A percentile compares a stretch with the other conserved stretches of the same genome.
phyloP scores from a whole-genome alignment of 2,329 filamentous ascomycete genomes.

The Cryphonectria radicalis region DNA sequence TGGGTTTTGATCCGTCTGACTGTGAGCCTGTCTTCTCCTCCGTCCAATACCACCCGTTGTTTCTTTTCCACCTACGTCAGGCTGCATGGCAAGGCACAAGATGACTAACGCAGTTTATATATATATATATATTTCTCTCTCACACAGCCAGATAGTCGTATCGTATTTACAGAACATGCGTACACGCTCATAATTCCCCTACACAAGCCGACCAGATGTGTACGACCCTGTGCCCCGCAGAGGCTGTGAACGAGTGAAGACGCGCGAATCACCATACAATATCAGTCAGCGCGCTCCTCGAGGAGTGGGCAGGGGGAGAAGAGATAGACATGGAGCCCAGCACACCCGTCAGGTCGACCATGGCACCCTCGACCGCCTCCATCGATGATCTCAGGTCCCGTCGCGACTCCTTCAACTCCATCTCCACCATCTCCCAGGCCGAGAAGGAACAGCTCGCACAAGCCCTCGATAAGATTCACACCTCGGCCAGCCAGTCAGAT shows the following conservation, averaged over 20 bases:
- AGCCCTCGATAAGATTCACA: slow-evolving; percentile 86
- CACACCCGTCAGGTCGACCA: slow-evolving; percentile 30
- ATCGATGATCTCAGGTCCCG: slow-evolving; percentile 40
- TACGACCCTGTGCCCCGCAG: slow-evolving; percentile 10
- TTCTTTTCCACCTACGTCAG: slow-evolving; percentile 4
- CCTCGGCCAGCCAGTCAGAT: slow-evolving; percentile 81
- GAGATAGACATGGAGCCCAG: slow-evolving; percentile 26
- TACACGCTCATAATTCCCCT: slow-evolving; percentile 6
- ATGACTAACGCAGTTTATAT: neutral
- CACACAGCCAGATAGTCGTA: neutral
- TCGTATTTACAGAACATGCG: slow-evolving; percentile 20
- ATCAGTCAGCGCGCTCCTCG: neutral
- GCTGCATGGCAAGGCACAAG: neutral
- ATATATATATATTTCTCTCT: neutral
- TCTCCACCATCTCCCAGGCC: slow-evolving; percentile 55
- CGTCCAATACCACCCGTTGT: neutral
- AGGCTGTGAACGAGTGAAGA: slow-evolving; percentile 15
- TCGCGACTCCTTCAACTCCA: slow-evolving; percentile 45
- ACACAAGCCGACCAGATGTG: slow-evolving; percentile 16
- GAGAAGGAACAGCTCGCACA: slow-evolving; percentile 78
- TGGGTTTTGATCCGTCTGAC: neutral
- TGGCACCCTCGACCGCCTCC: slow-evolving; percentile 42
- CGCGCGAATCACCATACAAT: slow-evolving; percentile 7
- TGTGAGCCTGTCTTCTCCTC: slow-evolving; percentile 7
- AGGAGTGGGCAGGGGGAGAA: neutral